These are phyloP conservation scores for Arabidopsis suecica DNA, from an alignment of 345 rosid genomes.

Conservation along the genomic window DNA sequence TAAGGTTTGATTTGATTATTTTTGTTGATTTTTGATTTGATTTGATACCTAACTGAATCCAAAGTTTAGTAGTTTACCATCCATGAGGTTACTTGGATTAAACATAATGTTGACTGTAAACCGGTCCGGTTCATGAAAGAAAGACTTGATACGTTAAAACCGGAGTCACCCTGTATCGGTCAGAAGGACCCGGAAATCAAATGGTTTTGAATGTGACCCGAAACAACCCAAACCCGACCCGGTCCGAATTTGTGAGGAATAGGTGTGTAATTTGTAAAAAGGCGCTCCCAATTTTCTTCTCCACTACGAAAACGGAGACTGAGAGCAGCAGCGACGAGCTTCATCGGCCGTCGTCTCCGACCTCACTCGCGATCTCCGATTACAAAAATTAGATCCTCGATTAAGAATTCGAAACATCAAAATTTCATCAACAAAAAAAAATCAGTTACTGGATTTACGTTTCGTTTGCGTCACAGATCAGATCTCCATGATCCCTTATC, in stretches of 20 bases:
- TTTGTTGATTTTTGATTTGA: no score
- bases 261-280: constrained; percentile 15
- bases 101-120: no score
- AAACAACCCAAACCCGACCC: constrained; percentile 12
- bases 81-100: neutral
- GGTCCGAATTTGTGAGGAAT: neutral
- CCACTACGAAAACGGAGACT: constrained; percentile 35
- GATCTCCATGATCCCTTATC: constrained; percentile 38
- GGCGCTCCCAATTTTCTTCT: constrained; percentile 25
- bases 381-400: neutral
- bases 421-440: neutral
- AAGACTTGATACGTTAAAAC: neutral
- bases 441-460: neutral
- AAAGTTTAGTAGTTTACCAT: no score
- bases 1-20: no score
- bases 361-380: constrained; percentile 29
- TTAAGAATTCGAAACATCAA: constrained; percentile 6
- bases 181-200: neutral
- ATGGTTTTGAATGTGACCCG: neutral
- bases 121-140: neutral
- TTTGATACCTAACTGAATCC: neutral
- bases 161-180: neutral
- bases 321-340: constrained; percentile 16
- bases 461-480: constrained; percentile 19
- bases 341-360: constrained; percentile 29